These are phyloP conservation scores for Saccharomyces paradoxus DNA, from an alignment of 805 yeast species.

Conservation along the genomic window DNA sequence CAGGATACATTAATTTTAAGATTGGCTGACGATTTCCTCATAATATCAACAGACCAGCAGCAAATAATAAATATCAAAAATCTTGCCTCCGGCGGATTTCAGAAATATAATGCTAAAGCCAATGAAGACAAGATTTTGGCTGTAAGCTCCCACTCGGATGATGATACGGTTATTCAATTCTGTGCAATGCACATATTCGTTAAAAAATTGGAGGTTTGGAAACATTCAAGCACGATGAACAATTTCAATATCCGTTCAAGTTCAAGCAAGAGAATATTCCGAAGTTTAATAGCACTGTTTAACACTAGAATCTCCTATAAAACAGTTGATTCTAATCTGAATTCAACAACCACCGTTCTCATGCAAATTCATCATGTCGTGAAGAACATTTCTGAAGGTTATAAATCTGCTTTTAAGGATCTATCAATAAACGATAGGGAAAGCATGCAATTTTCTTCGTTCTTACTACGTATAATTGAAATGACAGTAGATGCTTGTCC, in stretches of 20 bases:
- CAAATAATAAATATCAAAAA: constrained; percentile 28
- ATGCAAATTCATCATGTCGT: background rate
- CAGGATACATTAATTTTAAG: constrained; percentile 42
- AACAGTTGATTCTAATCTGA: constrained; percentile 20
- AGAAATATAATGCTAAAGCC: constrained; percentile 35
- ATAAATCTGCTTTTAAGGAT: background rate
- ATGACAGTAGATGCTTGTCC: background rate
- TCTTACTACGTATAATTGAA: background rate
- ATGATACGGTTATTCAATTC: constrained; percentile 25
- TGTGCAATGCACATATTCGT: constrained; percentile 38
- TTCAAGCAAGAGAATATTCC: constrained; percentile 18
- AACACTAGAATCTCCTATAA: constrained; percentile 30
- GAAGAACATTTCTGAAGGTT: background rate
- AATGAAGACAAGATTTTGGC: constrained; percentile 35
- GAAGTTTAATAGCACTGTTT: constrained; percentile 20
- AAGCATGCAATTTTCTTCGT: background rate
- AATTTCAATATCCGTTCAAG: constrained; percentile 7
- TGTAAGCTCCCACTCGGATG: constrained; percentile 16
- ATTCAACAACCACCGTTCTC: constrained; percentile 7
- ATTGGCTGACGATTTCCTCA: constrained; percentile 77
- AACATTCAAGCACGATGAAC: constrained; percentile 20
- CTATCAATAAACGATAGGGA: background rate
- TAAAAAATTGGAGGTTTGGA: constrained; percentile 30
- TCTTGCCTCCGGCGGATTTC: constrained; percentile 32
- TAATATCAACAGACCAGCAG: constrained; percentile 42